Percentiles rank a stretch among this genome's conserved stretches.
Conservation (phyloP, 2,329 filamentous ascomycete genomes). For the Phaeosphaeriaceae sp. region DNA sequence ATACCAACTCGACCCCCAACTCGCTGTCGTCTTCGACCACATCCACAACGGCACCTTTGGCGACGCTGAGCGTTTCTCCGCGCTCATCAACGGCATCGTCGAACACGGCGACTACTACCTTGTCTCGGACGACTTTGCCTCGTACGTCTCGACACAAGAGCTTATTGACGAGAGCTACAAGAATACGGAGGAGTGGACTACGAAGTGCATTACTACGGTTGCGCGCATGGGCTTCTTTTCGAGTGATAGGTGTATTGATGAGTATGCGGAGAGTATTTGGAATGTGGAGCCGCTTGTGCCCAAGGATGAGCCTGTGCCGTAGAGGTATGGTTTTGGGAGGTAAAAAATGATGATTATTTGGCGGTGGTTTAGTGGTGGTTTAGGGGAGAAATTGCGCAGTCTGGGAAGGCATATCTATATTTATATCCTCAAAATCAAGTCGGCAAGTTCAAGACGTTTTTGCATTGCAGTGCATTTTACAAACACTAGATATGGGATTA, state of each 20-base stretch:
- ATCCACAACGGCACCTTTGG: conserved; percentile 86
- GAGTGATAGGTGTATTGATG: conserved; percentile 91
- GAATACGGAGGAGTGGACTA: conserved; percentile 91
- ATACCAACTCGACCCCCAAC: conserved; percentile 76
- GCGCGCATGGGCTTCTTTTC: conserved; percentile 97
- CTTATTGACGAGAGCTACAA: conserved; percentile 91
- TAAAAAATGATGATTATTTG: too few relatives aligned
- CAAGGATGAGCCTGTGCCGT: conserved; percentile 36
- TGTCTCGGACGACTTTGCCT: conserved; percentile 96
- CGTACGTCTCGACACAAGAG: conserved; percentile 88
- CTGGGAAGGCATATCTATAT: too few relatives aligned
- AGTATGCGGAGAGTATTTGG: conserved; percentile 98
- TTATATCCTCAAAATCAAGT: too few relatives aligned
- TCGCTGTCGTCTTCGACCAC: conserved; percentile 80
- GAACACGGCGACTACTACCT: conserved; percentile 98
- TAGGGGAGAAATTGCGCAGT: too few relatives aligned
- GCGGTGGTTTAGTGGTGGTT: too few relatives aligned
- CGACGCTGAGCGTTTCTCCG: conserved; percentile 76
- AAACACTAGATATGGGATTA: too few relatives aligned
- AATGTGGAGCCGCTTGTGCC: conserved; percentile 82
- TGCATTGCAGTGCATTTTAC: too few relatives aligned
- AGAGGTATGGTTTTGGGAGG: too few relatives aligned
- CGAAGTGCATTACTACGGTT: conserved; percentile 87
- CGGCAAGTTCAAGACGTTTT: too few relatives aligned
- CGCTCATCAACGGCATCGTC: conserved; percentile 81